Conservation (phyloP, 257 asterid genomes). For the Salvia rosmarinus region DNA sequence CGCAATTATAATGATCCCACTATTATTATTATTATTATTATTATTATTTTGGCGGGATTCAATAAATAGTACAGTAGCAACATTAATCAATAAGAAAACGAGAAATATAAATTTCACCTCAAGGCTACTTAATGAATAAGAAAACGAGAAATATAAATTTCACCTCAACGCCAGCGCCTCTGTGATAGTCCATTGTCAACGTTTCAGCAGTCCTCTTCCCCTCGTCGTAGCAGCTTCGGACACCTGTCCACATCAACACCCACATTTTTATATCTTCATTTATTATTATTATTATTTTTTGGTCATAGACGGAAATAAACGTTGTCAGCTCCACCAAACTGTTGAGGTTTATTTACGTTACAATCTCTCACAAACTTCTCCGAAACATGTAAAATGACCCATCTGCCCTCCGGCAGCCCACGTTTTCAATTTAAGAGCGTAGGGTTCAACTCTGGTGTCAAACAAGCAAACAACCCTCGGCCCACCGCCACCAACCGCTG, state of each 20-base stretch:
- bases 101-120: neutral
- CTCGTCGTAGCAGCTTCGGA: conserved; percentile 97
- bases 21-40: no score
- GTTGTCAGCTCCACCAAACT: conserved; percentile 29
- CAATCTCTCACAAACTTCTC: neutral
- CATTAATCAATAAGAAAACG: neutral
- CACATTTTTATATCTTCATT: neutral
- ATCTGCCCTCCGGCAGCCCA: conserved; percentile 38
- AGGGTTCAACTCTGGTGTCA: neutral
- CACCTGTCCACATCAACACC: conserved; percentile 63
- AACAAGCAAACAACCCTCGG: conserved; percentile 20
- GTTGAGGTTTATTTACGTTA: conserved; percentile 24
- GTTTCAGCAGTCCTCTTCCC: conserved; percentile 99
- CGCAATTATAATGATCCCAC: neutral
- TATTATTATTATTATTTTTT: neutral
- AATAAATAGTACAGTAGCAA: neutral
- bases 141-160: no score
- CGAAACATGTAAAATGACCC: conserved; percentile 22
- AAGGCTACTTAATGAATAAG: no score
- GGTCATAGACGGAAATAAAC: conserved; percentile 23
- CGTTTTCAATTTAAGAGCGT: neutral
- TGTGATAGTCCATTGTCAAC: conserved; percentile 96
- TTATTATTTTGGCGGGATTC: neutral
- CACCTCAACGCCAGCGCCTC: conserved; percentile 98
- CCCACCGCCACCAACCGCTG: conserved; percentile 38